These are phyloP conservation scores for Dioscorea dumetorum DNA, from an alignment of 106 monocot genomes.

Conservation along the genomic window DNA sequence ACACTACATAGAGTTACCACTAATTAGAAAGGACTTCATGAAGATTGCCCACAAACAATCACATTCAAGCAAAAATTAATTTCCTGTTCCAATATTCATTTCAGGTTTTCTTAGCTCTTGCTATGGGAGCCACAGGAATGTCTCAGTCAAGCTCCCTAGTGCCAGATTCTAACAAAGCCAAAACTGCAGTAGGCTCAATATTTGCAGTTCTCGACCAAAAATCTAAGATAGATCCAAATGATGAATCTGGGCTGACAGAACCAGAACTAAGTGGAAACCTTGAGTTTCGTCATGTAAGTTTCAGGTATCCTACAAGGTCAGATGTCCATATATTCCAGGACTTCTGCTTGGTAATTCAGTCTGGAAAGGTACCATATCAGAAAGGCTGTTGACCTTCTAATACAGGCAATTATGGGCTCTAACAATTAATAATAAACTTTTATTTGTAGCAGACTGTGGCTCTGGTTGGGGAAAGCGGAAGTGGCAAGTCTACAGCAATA, in stretches of 20 bases:
- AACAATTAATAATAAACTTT: too few species aligned
- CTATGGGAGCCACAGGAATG: slow-evolving; percentile 43
- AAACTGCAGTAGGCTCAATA: slow-evolving; percentile 48
- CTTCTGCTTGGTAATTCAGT: slow-evolving; percentile 49
- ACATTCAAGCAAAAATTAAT: not conserved
- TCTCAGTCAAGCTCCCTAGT: slow-evolving; percentile 62
- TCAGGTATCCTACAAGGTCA: slow-evolving; percentile 66
- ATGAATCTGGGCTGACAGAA: slow-evolving; percentile 25
- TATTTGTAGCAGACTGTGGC: slow-evolving; percentile 48
- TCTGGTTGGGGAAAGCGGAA: slow-evolving; percentile 80
- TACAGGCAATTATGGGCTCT: too few species aligned
- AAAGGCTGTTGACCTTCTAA: too few species aligned
- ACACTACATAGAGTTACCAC: too few species aligned
- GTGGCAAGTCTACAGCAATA: slow-evolving; percentile 74
- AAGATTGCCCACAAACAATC: too few species aligned
- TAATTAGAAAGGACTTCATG: too few species aligned
- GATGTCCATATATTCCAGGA: slow-evolving; percentile 55
- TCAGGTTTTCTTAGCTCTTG: slow-evolving; percentile 72
- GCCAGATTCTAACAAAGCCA: slow-evolving; percentile 54
- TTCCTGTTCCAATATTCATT: not conserved
- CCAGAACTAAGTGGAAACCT: slow-evolving; percentile 40
- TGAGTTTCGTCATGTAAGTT: slow-evolving; percentile 58
- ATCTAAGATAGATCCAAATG: slow-evolving; percentile 68
- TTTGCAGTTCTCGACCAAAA: slow-evolving; percentile 60
- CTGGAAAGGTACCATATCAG: slow-evolving; percentile 50